Evolutionary conservation across 108 stramenopile genomes (phyloP).

Genomic region (Nannochloropsis oceanica): DNA sequence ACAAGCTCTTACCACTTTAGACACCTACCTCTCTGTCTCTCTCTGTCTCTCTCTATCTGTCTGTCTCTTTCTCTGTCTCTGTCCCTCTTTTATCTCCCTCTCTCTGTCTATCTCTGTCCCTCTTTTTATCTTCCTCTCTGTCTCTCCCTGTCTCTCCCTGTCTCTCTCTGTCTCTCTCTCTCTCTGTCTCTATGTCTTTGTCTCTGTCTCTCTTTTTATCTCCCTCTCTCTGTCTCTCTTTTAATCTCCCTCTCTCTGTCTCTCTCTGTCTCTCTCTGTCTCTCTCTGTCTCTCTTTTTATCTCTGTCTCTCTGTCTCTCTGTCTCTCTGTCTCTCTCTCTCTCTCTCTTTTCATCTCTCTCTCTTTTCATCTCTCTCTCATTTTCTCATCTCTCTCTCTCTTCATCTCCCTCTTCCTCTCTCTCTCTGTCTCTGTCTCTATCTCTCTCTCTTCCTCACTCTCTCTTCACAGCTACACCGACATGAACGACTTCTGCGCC

Average conservation of each 20-base stretch:
- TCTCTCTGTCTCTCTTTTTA: too few species aligned
- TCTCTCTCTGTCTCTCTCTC: not conserved
- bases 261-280: not conserved
- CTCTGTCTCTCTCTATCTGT: not conserved
- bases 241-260: not conserved
- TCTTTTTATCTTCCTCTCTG: not conserved
- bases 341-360: not conserved
- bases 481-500: conserved; percentile 33
- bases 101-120: not conserved
- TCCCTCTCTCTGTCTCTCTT: not conserved
- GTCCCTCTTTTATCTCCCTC: not conserved
- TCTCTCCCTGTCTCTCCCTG: not conserved
- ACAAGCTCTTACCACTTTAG: too few species aligned
- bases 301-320: too few species aligned
- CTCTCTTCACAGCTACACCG: not conserved
- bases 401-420: not conserved
- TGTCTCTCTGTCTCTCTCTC: not conserved
- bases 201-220: not conserved
- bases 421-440: not conserved
- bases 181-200: not conserved
- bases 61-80: not conserved
- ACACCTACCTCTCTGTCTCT: too few species aligned
- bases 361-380: not conserved
- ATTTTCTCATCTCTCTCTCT: too few species aligned
- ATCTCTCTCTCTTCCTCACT: not conserved